Evolutionary conservation across 1,284 basidiomycete genomes (phyloP).

Genomic region (Blastosporella zonata): DNA sequence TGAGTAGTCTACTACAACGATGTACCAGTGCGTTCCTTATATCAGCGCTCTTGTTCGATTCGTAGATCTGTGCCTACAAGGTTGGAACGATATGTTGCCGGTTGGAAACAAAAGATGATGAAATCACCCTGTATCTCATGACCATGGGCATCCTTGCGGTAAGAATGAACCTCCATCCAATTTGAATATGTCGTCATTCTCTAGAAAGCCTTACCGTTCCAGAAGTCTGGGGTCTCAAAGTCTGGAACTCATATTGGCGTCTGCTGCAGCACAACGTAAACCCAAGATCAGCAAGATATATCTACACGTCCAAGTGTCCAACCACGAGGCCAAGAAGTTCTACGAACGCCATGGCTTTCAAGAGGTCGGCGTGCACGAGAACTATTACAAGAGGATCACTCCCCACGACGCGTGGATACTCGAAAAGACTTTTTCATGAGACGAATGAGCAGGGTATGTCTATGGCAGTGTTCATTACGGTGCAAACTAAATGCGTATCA

Average conservation of each 20-base stretch:
- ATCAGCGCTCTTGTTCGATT: constrained; percentile 11
- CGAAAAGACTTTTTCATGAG: constrained; percentile 44
- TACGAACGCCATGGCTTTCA: constrained; percentile 77
- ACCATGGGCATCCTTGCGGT: constrained; percentile 83
- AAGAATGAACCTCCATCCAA: constrained; percentile 31
- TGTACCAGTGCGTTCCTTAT: constrained; percentile 48
- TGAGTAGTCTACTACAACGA: constrained; percentile 79
- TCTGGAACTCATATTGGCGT: constrained; percentile 59
- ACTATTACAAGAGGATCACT: constrained; percentile 80
- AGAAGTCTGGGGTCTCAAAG: constrained; percentile 66
- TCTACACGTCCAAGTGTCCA: constrained; percentile 77
- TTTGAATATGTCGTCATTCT: constrained; percentile 16
- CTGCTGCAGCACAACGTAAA: constrained; percentile 54
- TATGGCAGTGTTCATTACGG: background rate
- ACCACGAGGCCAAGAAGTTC: constrained; percentile 66
- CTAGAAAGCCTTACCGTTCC: constrained; percentile 72
- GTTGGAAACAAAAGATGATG: constrained; percentile 60
- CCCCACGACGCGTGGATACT: constrained; percentile 81
- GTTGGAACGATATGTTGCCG: constrained; percentile 81
- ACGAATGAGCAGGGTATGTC: constrained; percentile 1
- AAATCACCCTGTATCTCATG: constrained; percentile 70
- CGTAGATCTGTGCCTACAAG: constrained; percentile 26
- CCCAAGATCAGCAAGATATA: constrained; percentile 67
- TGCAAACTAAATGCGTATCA: background rate
- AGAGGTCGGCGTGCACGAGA: constrained; percentile 57